Evolutionary conservation across 2,329 filamentous ascomycete genomes (phyloP).

Genomic region (Diplodia scrobiculata): DNA sequence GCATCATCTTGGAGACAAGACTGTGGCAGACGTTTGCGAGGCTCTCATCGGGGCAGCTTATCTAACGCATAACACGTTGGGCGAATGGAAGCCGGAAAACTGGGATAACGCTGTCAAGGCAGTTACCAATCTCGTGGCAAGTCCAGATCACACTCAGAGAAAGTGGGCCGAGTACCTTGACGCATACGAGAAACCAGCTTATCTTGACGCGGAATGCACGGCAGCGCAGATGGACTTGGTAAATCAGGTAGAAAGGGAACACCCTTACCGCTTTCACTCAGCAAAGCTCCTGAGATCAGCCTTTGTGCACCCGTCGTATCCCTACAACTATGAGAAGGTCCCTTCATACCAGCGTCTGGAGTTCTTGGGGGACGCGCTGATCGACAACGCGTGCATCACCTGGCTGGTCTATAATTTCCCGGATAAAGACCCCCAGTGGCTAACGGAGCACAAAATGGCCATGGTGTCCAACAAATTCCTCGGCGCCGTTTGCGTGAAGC

Average conservation of each 20-base stretch:
- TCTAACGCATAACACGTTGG: conserved; percentile 56
- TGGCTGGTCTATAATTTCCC: conserved; percentile 78
- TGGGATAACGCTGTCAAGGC: conserved; percentile 65
- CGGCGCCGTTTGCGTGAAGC: conserved; percentile 73
- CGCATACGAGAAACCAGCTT: conserved; percentile 68
- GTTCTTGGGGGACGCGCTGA: conserved; percentile 84
- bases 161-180: conserved; percentile 72
- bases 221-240: conserved; percentile 71
- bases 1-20: conserved; percentile 81
- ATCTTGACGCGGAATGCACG: conserved; percentile 65
- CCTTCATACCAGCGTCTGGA: conserved; percentile 90
- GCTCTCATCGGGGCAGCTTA: conserved; percentile 86
- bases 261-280: conserved; percentile 69
- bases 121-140: conserved; percentile 70
- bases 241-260: conserved; percentile 61
- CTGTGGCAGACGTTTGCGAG: conserved; percentile 91
- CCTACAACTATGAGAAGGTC: conserved; percentile 71
- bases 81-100: conserved; percentile 48
- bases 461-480: conserved; percentile 98
- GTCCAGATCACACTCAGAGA: conserved; percentile 67
- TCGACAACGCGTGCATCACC: conserved; percentile 83
- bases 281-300: conserved; percentile 78
- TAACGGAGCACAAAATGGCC: conserved; percentile 99
- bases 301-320: conserved; percentile 84
- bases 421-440: conserved; percentile 85